These are phyloP conservation scores for Nemophila menziesii DNA, from an alignment of 257 asterid species.

Conservation along the genomic window DNA sequence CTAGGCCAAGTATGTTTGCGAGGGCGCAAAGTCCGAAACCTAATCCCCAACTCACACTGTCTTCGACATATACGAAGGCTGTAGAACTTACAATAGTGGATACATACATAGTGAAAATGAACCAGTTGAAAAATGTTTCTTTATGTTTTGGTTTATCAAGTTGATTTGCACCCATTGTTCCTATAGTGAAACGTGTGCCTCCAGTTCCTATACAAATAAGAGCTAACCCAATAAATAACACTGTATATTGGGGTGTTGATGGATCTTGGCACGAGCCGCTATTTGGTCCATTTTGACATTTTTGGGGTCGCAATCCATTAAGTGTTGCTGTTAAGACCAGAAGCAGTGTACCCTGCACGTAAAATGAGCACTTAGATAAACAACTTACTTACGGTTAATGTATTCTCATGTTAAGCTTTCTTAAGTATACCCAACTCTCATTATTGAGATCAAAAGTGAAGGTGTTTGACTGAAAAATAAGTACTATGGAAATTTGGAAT, in stretches of 20 bases:
- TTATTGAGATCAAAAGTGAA: too few species aligned
- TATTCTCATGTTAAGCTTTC: too few species aligned
- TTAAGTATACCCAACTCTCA: too few species aligned
- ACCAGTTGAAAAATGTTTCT: slow-evolving; percentile 52
- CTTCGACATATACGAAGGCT: slow-evolving; percentile 40
- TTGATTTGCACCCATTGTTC: slow-evolving; percentile 66
- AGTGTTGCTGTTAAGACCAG: slow-evolving; percentile 37
- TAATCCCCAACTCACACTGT: slow-evolving; percentile 44
- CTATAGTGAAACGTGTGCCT: slow-evolving; percentile 57
- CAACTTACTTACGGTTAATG: too few species aligned
- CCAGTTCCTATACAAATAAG: slow-evolving; percentile 41
- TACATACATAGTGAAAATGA: slow-evolving; percentile 40
- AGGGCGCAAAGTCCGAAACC: slow-evolving; percentile 37
- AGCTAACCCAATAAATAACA: slow-evolving; percentile 39
- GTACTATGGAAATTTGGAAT: too few species aligned
- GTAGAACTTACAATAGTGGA: slow-evolving; percentile 40
- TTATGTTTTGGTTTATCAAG: slow-evolving; percentile 31
- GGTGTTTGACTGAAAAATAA: too few species aligned
- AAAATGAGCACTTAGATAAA: too few species aligned
- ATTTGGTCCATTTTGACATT: slow-evolving; percentile 27
- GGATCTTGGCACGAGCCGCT: slow-evolving; percentile 34
- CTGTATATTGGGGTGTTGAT: slow-evolving; percentile 28
- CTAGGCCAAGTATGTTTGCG: slow-evolving; percentile 38
- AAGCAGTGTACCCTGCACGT: slow-evolving; percentile 31
- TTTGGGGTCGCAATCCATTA: slow-evolving; percentile 32